phyloP scores from a whole-genome alignment of 2,329 filamentous ascomycete genomes.

The Verticillium albo-atrum region DNA sequence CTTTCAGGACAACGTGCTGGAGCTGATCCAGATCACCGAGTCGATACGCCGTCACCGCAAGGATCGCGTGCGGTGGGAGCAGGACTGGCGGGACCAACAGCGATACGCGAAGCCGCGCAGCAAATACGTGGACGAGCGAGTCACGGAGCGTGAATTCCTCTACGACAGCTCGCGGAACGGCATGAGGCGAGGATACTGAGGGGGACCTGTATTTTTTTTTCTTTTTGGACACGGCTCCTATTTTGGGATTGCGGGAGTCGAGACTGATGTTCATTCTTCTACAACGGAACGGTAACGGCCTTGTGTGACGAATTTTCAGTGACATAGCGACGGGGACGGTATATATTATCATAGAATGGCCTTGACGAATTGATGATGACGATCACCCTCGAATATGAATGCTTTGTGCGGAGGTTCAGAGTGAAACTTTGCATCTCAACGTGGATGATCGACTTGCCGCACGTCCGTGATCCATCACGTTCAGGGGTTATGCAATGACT shows the following conservation, averaged over 20 bases:
- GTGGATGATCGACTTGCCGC: background rate
- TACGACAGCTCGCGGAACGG: conserved; percentile 42
- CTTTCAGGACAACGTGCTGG: conserved; percentile 75
- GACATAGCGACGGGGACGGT: background rate
- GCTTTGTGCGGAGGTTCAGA: too few relatives aligned
- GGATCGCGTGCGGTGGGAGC: conserved; percentile 53
- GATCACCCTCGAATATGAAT: too few relatives aligned
- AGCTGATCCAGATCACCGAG: conserved; percentile 77
- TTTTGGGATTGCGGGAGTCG: background rate
- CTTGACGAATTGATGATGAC: background rate
- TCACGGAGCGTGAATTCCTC: conserved; percentile 64
- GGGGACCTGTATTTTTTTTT: background rate
- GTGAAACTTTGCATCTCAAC: too few relatives aligned
- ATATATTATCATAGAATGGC: background rate
- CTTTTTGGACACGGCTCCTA: background rate
- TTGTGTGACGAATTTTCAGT: background rate
- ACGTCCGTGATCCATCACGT: too few relatives aligned
- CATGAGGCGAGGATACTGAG: background rate
- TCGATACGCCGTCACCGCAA: conserved; percentile 66
- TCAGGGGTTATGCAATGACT: too few relatives aligned
- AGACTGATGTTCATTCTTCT: background rate
- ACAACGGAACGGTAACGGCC: background rate
- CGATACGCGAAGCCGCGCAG: conserved; percentile 21
- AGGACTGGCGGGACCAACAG: conserved; percentile 42
- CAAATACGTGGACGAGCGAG: conserved; percentile 49